Evolutionary conservation across 1,284 basidiomycete genomes (phyloP).

Genomic region (Cryptococcus amylolentus): DNA sequence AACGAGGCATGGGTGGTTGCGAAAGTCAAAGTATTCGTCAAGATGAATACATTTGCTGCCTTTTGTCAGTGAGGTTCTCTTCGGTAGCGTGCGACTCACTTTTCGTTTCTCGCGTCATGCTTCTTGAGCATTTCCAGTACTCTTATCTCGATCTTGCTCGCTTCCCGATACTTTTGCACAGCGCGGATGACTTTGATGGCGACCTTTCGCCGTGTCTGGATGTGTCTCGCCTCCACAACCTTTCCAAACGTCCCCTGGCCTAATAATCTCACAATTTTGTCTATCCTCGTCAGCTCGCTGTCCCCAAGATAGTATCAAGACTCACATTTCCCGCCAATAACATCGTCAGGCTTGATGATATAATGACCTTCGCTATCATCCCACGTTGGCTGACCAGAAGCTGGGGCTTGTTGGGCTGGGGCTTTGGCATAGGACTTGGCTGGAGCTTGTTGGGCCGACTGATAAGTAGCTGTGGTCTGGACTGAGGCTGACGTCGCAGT

Average conservation of each 20-base stretch:
- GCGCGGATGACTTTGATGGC: slow-evolving; percentile 99
- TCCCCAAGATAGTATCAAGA: slow-evolving; percentile 16
- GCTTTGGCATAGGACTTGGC: slow-evolving; percentile 11
- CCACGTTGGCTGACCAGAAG: slow-evolving; percentile 56
- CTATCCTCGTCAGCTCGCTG: slow-evolving; percentile 51
- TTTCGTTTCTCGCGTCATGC: slow-evolving; percentile 80
- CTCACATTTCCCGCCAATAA: slow-evolving; percentile 77
- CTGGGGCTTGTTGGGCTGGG: slow-evolving; percentile 3
- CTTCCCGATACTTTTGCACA: slow-evolving; percentile 95
- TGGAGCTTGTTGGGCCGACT: slow-evolving; percentile 6
- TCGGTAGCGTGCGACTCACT: slow-evolving; percentile 58
- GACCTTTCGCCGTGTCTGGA: slow-evolving; percentile 67
- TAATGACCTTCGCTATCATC: slow-evolving; percentile 95
- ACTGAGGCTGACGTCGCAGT: slow-evolving; percentile 12
- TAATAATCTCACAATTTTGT: slow-evolving; percentile 82
- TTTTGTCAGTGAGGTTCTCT: not conserved
- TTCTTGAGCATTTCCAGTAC: slow-evolving; percentile 89
- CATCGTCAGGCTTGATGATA: slow-evolving; percentile 82
- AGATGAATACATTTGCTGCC: slow-evolving; percentile 96
- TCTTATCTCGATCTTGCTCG: slow-evolving; percentile 96
- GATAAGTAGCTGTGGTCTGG: slow-evolving; percentile 9
- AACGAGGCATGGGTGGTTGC: slow-evolving; percentile 97
- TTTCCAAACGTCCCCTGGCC: slow-evolving; percentile 99
- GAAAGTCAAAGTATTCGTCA: slow-evolving; percentile 90
- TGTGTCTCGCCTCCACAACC: slow-evolving; percentile 90